phyloP scores from a whole-genome alignment of 257 asterid genomes.

The Petrea volubilis region DNA sequence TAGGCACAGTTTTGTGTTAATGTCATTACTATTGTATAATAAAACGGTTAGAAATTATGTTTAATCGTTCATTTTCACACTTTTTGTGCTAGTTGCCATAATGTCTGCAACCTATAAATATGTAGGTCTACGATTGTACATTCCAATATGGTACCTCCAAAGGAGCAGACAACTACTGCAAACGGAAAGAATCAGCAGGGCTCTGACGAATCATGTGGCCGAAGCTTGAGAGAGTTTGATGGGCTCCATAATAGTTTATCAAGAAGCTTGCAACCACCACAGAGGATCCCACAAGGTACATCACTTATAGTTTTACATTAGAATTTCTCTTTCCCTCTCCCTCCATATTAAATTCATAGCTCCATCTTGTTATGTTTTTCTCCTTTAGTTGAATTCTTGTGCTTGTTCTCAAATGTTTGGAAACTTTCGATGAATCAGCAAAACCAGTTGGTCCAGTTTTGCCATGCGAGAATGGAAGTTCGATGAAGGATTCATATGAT shows the following conservation, averaged over 20 bases:
- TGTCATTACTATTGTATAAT: background rate
- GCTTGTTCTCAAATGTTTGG: background rate
- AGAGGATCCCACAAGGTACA: conserved; percentile 58
- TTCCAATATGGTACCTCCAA: conserved; percentile 55
- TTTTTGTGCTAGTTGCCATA: background rate
- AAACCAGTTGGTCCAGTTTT: conserved; percentile 53
- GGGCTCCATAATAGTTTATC: conserved; percentile 45
- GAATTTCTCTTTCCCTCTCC: background rate
- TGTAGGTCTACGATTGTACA: conserved; percentile 69
- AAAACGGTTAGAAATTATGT: background rate
- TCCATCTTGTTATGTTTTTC: background rate
- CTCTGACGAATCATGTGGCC: conserved; percentile 51
- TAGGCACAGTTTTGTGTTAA: background rate
- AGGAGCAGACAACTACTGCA: conserved; percentile 46
- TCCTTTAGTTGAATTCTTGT: background rate
- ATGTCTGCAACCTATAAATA: background rate
- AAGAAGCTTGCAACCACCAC: conserved; percentile 58
- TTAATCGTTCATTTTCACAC: background rate
- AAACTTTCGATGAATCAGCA: conserved; percentile 54
- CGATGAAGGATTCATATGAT: conserved; percentile 47
- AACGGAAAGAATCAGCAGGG: conserved; percentile 47
- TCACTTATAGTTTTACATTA: background rate
- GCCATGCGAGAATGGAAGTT: conserved; percentile 41
- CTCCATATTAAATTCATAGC: too few relatives aligned
- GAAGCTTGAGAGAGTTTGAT: conserved; percentile 53